Evolutionary conservation across 202 grass and related monocot genomes (phyloP), one percentile per base, ranked within the genome.

Genomic region (Digitaria exilis): DNA sequence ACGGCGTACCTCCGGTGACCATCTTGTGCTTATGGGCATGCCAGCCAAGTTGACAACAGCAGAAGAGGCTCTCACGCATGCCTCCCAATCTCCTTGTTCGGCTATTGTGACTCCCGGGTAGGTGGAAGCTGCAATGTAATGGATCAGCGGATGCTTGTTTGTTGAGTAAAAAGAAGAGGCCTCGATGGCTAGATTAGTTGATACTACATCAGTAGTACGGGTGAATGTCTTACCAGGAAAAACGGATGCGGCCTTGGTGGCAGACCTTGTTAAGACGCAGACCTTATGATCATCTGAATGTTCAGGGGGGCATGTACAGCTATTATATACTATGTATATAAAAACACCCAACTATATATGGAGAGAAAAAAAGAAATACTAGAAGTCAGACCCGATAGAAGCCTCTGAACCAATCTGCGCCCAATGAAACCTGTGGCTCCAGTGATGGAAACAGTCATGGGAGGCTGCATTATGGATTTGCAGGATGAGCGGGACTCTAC

Each of bases 391-490:
- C 94, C 92, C 80, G 92, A 78, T 50, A 97, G 83, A 35, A 97
- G 91, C 86, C 87, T 97, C 39, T 91, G 82, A 79, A 95, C 90
- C 79, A 98, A 85, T 84, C 85, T 95, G 78, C 87, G 87, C 19
- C 95, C 90, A 73, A 98, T 82, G 80, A 98, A 98, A 54, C 95
- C 95, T 68, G 95, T 98, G 67, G 92, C 95, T 67, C 95, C 95
- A 31, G 92, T 98, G 78, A 98, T 83, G 82, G 95, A 91, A 55
- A 98, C 92, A 4, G 84, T 91, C 95, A 95, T 88, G 64, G 65
- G 65, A 29, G 65, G 65, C 78, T 80, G 26, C 44, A 72, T n/a
- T n/a, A n/a, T 9, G 4, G 25, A 26, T 59, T 2, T 59, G 56
- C 12, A 59, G 56, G 22, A 28, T 28, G 24, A 59, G 56, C 56